These are phyloP conservation scores for Acer negundo DNA, from an alignment of 345 rosid genomes.

Conservation along the genomic window DNA sequence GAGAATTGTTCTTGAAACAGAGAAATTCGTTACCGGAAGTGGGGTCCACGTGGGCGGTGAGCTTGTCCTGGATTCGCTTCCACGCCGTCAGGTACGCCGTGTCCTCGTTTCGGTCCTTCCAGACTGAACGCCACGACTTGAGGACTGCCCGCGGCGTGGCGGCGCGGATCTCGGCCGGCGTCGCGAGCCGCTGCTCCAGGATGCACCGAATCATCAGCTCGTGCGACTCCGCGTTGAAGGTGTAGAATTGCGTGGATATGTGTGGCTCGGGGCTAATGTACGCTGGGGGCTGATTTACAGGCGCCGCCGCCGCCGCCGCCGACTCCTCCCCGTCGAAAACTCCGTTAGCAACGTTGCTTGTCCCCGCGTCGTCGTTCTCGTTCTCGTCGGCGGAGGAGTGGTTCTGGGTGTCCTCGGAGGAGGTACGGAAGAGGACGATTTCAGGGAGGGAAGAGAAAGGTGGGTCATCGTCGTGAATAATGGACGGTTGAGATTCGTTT, in stretches of 20 bases:
- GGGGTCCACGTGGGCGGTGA: constrained; percentile 68
- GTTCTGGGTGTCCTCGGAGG: constrained; percentile 59
- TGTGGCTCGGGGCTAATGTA: constrained; percentile 79
- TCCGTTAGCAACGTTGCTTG: not conserved
- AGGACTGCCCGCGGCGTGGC: constrained; percentile 82
- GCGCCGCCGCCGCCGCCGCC: not conserved
- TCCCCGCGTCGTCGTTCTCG: constrained; percentile 47
- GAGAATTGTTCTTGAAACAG: constrained; percentile 87
- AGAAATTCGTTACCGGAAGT: constrained; percentile 75
- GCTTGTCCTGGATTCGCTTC: constrained; percentile 99
- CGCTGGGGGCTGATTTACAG: constrained; percentile 23
- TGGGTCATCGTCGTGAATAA: constrained; percentile 47
- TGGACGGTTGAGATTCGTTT: constrained; percentile 52
- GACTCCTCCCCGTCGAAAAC: not conserved
- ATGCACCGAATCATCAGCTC: constrained; percentile 93
- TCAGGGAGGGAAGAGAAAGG: constrained; percentile 57
- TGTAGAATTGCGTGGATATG: constrained; percentile 93
- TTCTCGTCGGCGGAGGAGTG: constrained; percentile 62
- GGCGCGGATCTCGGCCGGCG: constrained; percentile 86
- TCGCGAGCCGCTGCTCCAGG: constrained; percentile 78
- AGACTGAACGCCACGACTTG: constrained; percentile 91
- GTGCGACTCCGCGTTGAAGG: constrained; percentile 93
- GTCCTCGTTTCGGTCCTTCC: constrained; percentile 98
- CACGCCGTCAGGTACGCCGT: constrained; percentile 97
- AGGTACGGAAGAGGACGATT: constrained; percentile 77